Percentiles rank a stretch among this genome's conserved stretches.
phyloP scores from a whole-genome alignment of 1,284 basidiomycete species.

The Ganoderma lingzhi region DNA sequence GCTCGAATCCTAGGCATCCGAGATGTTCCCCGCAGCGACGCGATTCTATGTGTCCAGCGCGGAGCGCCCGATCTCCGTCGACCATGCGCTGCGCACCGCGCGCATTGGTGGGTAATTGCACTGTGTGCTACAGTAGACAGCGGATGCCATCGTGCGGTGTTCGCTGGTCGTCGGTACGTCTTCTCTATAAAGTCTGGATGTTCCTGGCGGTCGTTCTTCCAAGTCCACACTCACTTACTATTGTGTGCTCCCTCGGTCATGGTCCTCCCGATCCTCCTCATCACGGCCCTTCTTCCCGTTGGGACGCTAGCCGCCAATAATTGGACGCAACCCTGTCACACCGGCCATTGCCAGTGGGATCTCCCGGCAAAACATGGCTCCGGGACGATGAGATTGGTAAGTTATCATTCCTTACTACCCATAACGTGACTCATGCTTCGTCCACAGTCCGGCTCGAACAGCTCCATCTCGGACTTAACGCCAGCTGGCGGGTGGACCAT shows the following conservation, averaged over 20 bases:
- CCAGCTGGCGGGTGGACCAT: no score
- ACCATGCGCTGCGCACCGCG: conserved; percentile 6
- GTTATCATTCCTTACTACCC: background rate
- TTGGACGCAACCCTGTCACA: conserved; percentile 21
- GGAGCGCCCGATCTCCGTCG: background rate
- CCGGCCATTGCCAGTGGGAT: conserved; percentile 25
- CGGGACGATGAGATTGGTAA: conserved; percentile 20
- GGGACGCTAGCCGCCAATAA: conserved; percentile 15
- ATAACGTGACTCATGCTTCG: no score
- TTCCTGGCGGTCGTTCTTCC: background rate
- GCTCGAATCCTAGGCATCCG: no score
- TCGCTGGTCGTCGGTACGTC: background rate
- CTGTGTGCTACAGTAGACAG: no score
- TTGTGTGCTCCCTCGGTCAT: background rate
- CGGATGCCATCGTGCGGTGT: background rate
- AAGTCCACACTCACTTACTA: background rate
- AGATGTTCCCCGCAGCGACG: background rate
- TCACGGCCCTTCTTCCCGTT: conserved; percentile 8
- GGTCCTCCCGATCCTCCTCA: background rate
- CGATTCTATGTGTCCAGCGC: background rate
- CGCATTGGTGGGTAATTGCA: background rate
- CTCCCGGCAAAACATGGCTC: conserved; percentile 6
- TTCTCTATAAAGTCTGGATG: background rate
- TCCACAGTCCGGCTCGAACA: no score
- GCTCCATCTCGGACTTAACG: no score